Base-by-base conservation (phyloP, 352 stramenopile genomes). In the Pythium graminicola region DNA sequence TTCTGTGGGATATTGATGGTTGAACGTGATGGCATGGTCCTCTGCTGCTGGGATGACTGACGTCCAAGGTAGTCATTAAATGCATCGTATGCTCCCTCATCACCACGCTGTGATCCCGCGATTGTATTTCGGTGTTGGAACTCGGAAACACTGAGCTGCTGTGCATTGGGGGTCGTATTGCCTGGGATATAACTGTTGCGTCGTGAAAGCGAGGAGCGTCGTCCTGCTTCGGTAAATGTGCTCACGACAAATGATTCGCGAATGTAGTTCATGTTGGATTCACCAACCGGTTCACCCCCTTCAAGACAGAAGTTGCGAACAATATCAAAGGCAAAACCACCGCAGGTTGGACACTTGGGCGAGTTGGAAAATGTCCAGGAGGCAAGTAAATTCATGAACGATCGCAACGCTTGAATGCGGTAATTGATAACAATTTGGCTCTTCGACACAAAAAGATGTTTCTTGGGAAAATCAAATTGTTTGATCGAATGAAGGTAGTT, bases 381-480 rank as follows among this genome's bases (percentile, higher is more conserved):
- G 9, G 81, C 81, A 40, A 93, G 56, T 56, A 90, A 27, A 45
- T 90, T 90, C 20, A 92, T 61, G 50, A 93, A 93, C n/a, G 80
- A 80, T 6, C 83, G 83, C 50, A 93, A 64, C 31, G 81, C 83
- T 53, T 89, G 85, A 43, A 87, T 69, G 33, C 83, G 83, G 56
- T 93, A 93, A 64, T 93, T 91, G 47, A 93, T 57, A 5, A 93
- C 81, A 2, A 77, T 62, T n/a, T 75, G 70, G 40, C 77, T 83
- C 38, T 74, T 66, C 11, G 83, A 91, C 11, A 76, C 81, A 51
- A 93, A 90, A 5, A 89, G 38, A 58, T 93, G 83, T 64, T 93
- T 93, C 65, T 90, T 91, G 1, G 83, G 83, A 51, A 93, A 93
- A 35, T 84, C 74, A 57, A 93, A 93, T 53, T 70, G 64, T 57